Conservation (phyloP, 2,329 filamentous ascomycete species). For the Massarina eburnea region DNA sequence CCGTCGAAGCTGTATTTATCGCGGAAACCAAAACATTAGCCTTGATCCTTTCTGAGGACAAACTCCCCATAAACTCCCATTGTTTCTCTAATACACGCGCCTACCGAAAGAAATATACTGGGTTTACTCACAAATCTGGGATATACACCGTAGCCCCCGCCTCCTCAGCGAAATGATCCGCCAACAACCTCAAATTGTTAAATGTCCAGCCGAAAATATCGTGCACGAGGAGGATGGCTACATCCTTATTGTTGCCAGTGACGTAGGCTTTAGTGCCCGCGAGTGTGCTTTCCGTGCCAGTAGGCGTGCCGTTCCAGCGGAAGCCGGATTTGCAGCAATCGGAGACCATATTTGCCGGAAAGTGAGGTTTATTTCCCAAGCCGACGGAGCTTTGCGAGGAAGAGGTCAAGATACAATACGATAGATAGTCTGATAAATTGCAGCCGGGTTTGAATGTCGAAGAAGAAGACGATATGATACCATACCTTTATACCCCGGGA, state of each 20-base stretch:
- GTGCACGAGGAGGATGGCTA: constrained; percentile 49
- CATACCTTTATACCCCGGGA: too few relatives aligned
- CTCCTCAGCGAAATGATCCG: constrained; percentile 51
- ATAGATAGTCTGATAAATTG: too few relatives aligned
- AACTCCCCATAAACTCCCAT: not conserved
- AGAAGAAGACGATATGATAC: too few relatives aligned
- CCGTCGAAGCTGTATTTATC: constrained; percentile 27
- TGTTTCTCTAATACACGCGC: too few relatives aligned
- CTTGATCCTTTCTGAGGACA: not conserved
- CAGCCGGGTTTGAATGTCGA: too few relatives aligned
- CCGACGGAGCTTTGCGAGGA: too few relatives aligned
- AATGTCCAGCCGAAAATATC: constrained; percentile 54
- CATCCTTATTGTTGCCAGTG: constrained; percentile 48
- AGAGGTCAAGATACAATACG: too few relatives aligned
- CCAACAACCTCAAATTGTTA: constrained; percentile 49
- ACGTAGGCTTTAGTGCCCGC: constrained; percentile 44
- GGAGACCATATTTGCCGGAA: constrained; percentile 34
- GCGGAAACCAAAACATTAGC: too few relatives aligned
- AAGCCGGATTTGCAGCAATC: constrained; percentile 43
- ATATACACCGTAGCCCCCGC: constrained; percentile 51
- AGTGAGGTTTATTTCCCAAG: too few relatives aligned
- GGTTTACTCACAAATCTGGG: constrained; percentile 44
- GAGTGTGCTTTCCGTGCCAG: constrained; percentile 42
- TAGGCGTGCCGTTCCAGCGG: constrained; percentile 42
- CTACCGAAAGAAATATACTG: not conserved